Base-by-base conservation (phyloP, 371 early-diverging fungal species). In the Mucor velutinosus region DNA sequence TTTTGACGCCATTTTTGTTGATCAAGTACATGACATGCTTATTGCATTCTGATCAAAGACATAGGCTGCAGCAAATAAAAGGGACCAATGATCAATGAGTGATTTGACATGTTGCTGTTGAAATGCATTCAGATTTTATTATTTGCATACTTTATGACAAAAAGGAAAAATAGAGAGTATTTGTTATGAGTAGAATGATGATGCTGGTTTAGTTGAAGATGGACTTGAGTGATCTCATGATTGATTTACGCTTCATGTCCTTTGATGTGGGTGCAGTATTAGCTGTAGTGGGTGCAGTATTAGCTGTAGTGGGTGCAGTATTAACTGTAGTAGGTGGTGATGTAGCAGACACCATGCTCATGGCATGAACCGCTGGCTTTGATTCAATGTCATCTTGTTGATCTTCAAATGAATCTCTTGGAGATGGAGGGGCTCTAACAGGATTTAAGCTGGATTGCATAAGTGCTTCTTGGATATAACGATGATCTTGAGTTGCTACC, bases 381-480 rank as follows among this genome's bases (percentile, higher is more conserved):
- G 51, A 51, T 19, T 51, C 23, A 4, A 51, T 51, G 25, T 51
- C 51, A 3, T 51, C 51, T 25, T 51, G 25, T 25, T 25, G 37
- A 30, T 62, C 49, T 57, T 68, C 69, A 47, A 68, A 14, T 47
- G 69, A 68, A 27, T 37, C 45, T 58, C 69, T 62, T 19, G 69
- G 69, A 17, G 69, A 68, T 37, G 62, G 63, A 33, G 60, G 60
- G 10, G 53, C 27, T 25, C 35, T 58, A 5, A 41, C 51, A 33
- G 73, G 69, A 37, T 65, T 65, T n/a, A 73, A 58, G 59, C 69
- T 69, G n/a, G 69, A 73, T 30, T 62, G 33, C 15, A 58, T 17
- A 27, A 73, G 15, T 1, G 73, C 73, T 35, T 73, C 58, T 59
- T 73, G 73, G 37, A 73, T 73, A 21, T 69, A 73, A 53, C 27